Evolutionary conservation across 768 basidiomycete genomes (phyloP).

Genomic region (Hortiboletus flavorubellus): DNA sequence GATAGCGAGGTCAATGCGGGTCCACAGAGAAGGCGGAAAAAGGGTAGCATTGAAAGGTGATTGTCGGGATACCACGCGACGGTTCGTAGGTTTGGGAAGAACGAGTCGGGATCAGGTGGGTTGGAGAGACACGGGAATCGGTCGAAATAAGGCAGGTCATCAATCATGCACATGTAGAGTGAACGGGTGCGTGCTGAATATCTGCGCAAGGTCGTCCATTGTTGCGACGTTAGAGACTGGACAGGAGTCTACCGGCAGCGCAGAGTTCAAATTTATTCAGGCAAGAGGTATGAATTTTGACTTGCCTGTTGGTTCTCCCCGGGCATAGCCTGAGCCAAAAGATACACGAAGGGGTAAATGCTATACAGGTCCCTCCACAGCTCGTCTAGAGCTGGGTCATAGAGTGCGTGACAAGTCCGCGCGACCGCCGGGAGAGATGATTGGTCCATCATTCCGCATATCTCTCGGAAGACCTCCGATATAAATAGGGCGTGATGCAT

Average conservation of each 20-base stretch:
- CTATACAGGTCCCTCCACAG: constrained; percentile 24
- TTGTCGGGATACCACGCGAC: constrained; percentile 23
- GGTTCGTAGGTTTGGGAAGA: constrained; percentile 23
- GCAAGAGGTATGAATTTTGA: neutral
- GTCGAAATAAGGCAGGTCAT: constrained; percentile 10
- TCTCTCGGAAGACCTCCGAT: constrained; percentile 19
- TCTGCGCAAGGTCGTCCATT: constrained; percentile 20
- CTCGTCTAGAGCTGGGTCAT: constrained; percentile 24
- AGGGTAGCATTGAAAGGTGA: constrained; percentile 18
- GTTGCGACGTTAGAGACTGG: neutral
- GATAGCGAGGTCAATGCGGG: constrained; percentile 18
- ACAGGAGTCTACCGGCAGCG: neutral
- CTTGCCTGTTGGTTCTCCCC: constrained; percentile 13
- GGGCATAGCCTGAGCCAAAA: constrained; percentile 1
- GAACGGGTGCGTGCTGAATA: constrained; percentile 22
- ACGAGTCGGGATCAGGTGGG: constrained; percentile 10
- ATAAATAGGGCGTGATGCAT: constrained; percentile 26
- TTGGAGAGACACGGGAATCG: constrained; percentile 10
- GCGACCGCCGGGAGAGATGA: constrained; percentile 21
- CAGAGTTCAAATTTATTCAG: neutral
- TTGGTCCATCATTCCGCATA: constrained; percentile 11
- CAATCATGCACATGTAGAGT: constrained; percentile 20
- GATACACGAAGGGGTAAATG: constrained; percentile 19
- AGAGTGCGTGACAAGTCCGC: constrained; percentile 22
- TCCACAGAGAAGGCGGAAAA: constrained; percentile 25